Evolutionary conservation across 1,284 basidiomycete genomes (phyloP), one percentile per base, ranked within the genome.

Genomic region (Trametes versicolor): DNA sequence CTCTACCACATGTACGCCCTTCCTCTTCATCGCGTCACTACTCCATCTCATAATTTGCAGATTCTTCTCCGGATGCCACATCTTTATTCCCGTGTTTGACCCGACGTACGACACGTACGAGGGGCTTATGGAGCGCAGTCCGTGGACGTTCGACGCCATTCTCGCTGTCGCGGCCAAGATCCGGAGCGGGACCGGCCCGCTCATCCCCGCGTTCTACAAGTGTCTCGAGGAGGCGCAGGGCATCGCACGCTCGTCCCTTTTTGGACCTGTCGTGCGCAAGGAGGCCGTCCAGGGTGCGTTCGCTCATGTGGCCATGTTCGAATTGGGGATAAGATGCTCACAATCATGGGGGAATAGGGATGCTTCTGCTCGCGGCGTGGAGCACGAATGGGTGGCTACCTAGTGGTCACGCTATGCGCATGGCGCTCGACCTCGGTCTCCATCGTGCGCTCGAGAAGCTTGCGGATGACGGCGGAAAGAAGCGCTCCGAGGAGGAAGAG

Each of bases 381-480:
- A 95, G 92, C 75, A 95, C 96, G 52, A 96, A 95, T 69, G 95
- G 94, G 0, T 97, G 96, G 96, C 83, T 97, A 43, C 94, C 95
- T 6, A 92, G 92, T 70, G 94, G 95, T 4, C 94, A 97, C 74
- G 96, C 96, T 3, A 91, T 98, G 87, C 88, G 96, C 45, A 97
- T 97, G 94, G 96, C 94, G 9, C 82, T 98, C 63, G 96, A 98
- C 76, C 88, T 98, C 59, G 95, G 96, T 37, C 82, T 98, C 25
- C 95, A 98, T 76, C 88, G 93, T 45, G 95, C 94, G 1, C 79
- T 97, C 52, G 95, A 97, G 76, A 96, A 95, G 75, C 84, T 98
- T n/a, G 93, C 92, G 1, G 93, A 95, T 64, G 82, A 76, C 62
- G 87, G 84, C 36, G 70, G 67, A 37, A 90, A 91, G 75, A 84